These are phyloP conservation scores for Trichocomaceae sp. DNA, from an alignment of 2,329 filamentous ascomycete genomes.

Conservation along the genomic window DNA sequence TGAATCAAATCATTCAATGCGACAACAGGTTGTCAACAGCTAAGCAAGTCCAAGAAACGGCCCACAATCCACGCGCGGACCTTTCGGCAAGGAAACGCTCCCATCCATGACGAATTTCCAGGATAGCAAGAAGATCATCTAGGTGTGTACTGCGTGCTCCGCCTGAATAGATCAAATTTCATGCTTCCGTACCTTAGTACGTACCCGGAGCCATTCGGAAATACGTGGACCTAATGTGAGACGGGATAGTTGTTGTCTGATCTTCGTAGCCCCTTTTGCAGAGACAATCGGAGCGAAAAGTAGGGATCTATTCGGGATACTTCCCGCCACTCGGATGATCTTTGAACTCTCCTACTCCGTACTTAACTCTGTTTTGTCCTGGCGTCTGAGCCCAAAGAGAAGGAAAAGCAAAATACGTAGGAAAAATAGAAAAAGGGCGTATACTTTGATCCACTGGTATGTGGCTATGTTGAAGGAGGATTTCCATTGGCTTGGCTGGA, in stretches of 20 bases:
- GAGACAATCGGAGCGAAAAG: background rate
- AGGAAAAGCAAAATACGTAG: too few relatives aligned
- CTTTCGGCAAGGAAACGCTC: background rate
- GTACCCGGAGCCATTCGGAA: background rate
- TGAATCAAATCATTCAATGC: background rate
- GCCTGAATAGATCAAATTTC: background rate
- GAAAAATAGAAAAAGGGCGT: background rate
- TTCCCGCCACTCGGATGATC: background rate
- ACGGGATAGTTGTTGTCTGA: too few relatives aligned
- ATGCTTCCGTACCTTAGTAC: too few relatives aligned
- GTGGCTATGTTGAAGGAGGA: conserved; percentile 9
- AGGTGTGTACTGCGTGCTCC: background rate
- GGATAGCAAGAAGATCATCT: background rate
- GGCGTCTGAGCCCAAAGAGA: background rate
- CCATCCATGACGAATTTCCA: background rate
- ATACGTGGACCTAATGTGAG: too few relatives aligned
- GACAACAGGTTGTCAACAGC: too few relatives aligned
- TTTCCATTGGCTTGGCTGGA: conserved; percentile 5
- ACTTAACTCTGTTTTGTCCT: background rate
- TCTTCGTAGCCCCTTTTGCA: background rate
- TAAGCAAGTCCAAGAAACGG: background rate
- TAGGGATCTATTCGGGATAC: conserved; percentile 2
- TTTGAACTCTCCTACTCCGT: background rate
- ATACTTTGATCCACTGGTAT: conserved; percentile 10
- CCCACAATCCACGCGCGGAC: conserved; percentile 8